Conservation (phyloP, 1,139 yeast genomes). For the Suhomyces bribrorum region DNA sequence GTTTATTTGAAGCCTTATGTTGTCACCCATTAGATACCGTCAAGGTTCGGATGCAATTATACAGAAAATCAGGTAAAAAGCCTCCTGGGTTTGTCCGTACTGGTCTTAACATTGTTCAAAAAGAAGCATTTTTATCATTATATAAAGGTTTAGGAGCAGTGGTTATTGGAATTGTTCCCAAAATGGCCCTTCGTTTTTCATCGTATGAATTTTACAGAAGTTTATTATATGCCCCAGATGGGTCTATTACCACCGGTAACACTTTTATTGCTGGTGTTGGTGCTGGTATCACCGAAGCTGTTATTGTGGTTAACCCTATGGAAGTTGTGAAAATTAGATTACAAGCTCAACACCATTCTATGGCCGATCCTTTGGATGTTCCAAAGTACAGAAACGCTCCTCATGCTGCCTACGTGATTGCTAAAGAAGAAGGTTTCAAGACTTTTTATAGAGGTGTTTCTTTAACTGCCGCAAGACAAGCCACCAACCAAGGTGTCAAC, state of each 20-base stretch:
- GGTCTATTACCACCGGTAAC: slow-evolving; percentile 66
- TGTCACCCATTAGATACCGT: slow-evolving; percentile 96
- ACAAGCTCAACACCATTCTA: slow-evolving; percentile 92
- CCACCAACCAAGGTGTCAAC: slow-evolving; percentile 97
- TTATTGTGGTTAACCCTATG: slow-evolving; percentile 92
- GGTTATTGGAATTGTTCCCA: slow-evolving; percentile 94
- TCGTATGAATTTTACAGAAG: slow-evolving; percentile 88
- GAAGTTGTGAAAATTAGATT: slow-evolving; percentile 95
- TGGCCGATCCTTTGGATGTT: slow-evolving; percentile 75
- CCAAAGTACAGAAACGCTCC: slow-evolving; percentile 93
- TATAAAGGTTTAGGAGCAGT: slow-evolving; percentile 98
- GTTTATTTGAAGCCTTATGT: slow-evolving; percentile 91
- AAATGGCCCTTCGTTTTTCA: slow-evolving; percentile 95
- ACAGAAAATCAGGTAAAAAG: slow-evolving; percentile 61
- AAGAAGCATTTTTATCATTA: slow-evolving; percentile 82
- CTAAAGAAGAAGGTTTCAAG: slow-evolving; percentile 86
- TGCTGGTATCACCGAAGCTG: slow-evolving; percentile 97
- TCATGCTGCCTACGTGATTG: slow-evolving; percentile 83
- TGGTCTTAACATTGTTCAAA: slow-evolving; percentile 72
- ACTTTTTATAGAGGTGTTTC: slow-evolving; percentile 94
- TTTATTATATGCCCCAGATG: slow-evolving; percentile 63
- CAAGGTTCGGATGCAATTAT: slow-evolving; percentile 95
- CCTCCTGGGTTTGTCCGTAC: slow-evolving; percentile 86
- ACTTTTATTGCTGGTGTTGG: slow-evolving; percentile 94
- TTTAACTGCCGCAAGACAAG: slow-evolving; percentile 96